These are phyloP conservation scores for Penicillium manginii DNA, from an alignment of 495 filamentous ascomycete species.

Conservation along the genomic window DNA sequence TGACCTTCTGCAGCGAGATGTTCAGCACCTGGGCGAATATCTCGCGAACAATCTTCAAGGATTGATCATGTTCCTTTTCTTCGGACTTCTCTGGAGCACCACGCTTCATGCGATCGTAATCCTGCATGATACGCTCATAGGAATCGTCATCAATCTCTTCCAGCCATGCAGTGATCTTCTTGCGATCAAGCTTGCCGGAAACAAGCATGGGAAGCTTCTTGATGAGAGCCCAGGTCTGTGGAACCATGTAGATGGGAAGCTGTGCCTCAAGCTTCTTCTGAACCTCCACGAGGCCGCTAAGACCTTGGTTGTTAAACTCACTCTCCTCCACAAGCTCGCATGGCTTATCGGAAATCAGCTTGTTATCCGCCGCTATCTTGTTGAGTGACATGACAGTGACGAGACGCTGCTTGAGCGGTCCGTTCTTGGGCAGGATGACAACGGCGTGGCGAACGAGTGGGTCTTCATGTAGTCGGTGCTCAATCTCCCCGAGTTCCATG, in stretches of 20 bases:
- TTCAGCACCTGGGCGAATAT: conserved; percentile 56
- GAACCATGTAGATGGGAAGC: conserved; percentile 55
- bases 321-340: conserved; percentile 41
- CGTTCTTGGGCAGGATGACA: conserved; percentile 49
- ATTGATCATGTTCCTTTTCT: conserved; percentile 28
- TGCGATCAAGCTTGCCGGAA: conserved; percentile 54
- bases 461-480: conserved; percentile 43
- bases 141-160: conserved; percentile 42
- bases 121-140: conserved; percentile 45
- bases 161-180: conserved; percentile 49
- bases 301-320: conserved; percentile 27
- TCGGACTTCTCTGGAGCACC: conserved; percentile 30
- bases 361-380: conserved; percentile 32
- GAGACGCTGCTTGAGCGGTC: conserved; percentile 43
- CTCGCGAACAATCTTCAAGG: conserved; percentile 35
- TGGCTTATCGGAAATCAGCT: conserved; percentile 34
- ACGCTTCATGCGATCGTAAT: conserved; percentile 37
- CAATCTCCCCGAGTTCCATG: conserved; percentile 62
- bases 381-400: conserved; percentile 48
- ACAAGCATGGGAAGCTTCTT: conserved; percentile 50
- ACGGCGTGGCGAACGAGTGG: conserved; percentile 46
- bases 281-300: conserved; percentile 37
- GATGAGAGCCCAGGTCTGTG: conserved; percentile 48
- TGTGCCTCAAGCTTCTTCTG: conserved; percentile 41
- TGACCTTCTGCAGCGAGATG: conserved; percentile 41